Evolutionary conservation across 1,139 yeast species (phyloP), one percentile per base, ranked within the genome.

Genomic region (Meyerozyma sp.): DNA sequence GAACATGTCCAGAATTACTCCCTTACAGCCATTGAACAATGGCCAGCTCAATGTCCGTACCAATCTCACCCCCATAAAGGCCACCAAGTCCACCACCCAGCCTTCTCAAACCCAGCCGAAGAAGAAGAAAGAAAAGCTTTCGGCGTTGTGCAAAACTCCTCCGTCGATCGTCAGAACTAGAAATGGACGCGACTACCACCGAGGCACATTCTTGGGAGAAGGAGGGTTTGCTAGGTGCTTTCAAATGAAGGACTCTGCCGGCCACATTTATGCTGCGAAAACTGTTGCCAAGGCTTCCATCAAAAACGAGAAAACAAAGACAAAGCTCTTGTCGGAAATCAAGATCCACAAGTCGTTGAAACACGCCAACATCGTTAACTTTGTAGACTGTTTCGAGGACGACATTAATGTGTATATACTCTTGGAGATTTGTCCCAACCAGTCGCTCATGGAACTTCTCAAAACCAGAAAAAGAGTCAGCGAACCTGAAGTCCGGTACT

Each of bases 201-300:
- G 98, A 61, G 98, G 98, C 3, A 77, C 76, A 47, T 90, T 91
- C 55, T 72, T 94, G 34, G 99, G 99, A 28, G 98, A 90, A 70
- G 99, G 99, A 46, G 99, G 99, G 0, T 94, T 94, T 72, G 99
- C 98, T 16, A 82, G 98, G 61, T 94, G 98, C 63, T 94, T 94
- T 68, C 97, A 93, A 64, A 94, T 94, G 75, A 88, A 86, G 61
- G 96, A 89, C 62, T 84, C 91, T 49, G 73, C 79, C 49, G 98
- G 98, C 32, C 81, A 82, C 58, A 78, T 89, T 3, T 93, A 76
- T 66, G 99, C 98, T 26, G 99, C 99, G 30, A 94, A 94, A 60
- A 94, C 98, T 0, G 95, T 94, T 38, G 98, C 99, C 42, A 94
- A 93, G 66, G 91, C 91, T 1, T 89, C 97, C 14, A 84, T 94